Base-by-base conservation (phyloP, 352 stramenopile genomes). In the Blastocystis sp. region DNA sequence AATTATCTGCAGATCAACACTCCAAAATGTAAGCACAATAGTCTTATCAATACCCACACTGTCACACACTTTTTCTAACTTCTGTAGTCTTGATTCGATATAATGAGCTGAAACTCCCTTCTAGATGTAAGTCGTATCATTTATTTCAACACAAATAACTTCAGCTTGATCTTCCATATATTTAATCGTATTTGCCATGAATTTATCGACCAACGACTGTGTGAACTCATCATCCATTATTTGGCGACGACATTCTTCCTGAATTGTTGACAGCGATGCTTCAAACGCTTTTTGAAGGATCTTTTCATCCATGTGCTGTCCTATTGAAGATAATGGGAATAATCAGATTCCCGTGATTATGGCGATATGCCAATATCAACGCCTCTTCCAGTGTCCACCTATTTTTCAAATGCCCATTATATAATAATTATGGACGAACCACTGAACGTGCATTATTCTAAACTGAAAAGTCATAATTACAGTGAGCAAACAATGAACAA, bases 151-250 rank as follows among this genome's bases (percentile, higher is more conserved):
- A 42, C 33, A 78, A 54, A 78, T 78, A n/a, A 27, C 22, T 35
- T 22, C 57, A 54, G 37, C 33, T 78, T 78, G 66, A 57, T 56
- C 66, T 51, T 78, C 9, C 13, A 78, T 78, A 78, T 78, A 56
- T 33, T 53, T 56, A 0, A 53, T 13, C 3, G 57, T 30, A 56
- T 15, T 7, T 33, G 15, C 13, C 37, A 78, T 53, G 19, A 62
- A 62, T 13, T 33, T n/a, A 33, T 33, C 56, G 13, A 33, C 2
- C 56, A 17, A 13, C 19, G 19, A n/a, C 56, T 13, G 3, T 3
- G 19, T 33, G 19, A 62, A 33, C 56, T 62, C 56, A 33, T 62
- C 56, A 33, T n/a, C 56, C 27, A n/a, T 13, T 13, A 17, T 62
- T 13, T 48, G 40, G 9, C 56, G 56, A 33, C 27, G 5, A 33